Evolutionary conservation across 2,329 filamentous ascomycete species (phyloP).

Genomic region (Endoconidiophora laricicola): DNA sequence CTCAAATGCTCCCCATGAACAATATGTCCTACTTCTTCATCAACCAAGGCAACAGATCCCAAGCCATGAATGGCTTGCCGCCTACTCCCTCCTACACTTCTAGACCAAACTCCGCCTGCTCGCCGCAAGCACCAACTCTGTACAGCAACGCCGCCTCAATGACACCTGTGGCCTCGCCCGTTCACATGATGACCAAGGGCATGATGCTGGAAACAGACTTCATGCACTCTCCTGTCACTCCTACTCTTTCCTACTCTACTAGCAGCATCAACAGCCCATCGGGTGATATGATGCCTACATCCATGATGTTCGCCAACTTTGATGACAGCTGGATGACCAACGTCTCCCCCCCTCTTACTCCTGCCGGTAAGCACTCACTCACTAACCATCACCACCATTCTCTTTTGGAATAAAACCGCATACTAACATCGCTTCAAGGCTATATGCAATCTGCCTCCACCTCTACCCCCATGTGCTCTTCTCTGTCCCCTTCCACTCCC

Average conservation of each 20-base stretch:
- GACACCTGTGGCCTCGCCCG: constrained; percentile 62
- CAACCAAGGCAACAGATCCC: no score
- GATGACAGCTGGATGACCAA: constrained; percentile 64
- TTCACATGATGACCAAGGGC: constrained; percentile 59
- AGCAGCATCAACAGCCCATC: constrained; percentile 79
- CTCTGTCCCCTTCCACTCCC: constrained; percentile 61
- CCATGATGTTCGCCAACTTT: constrained; percentile 59
- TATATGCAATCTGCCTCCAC: constrained; percentile 13
- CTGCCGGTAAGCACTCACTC: constrained; percentile 46
- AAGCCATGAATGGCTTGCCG: neutral
- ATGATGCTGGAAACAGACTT: constrained; percentile 56
- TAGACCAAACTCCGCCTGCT: constrained; percentile 47
- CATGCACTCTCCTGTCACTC: constrained; percentile 48
- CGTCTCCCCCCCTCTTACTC: constrained; percentile 73
- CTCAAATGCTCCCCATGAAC: no score
- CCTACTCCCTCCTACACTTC: constrained; percentile 47
- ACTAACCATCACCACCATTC: neutral
- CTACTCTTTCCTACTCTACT: constrained; percentile 68
- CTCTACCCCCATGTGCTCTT: constrained; percentile 48
- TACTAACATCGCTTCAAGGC: constrained; percentile 2
- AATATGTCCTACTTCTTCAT: no score
- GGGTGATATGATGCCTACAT: constrained; percentile 64
- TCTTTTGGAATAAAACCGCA: constrained; percentile 12
- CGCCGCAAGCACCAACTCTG: constrained; percentile 38
- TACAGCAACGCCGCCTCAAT: constrained; percentile 40